Evolutionary conservation across 2,329 filamentous ascomycete species (phyloP).

Genomic region (Epichloe aotearoae): DNA sequence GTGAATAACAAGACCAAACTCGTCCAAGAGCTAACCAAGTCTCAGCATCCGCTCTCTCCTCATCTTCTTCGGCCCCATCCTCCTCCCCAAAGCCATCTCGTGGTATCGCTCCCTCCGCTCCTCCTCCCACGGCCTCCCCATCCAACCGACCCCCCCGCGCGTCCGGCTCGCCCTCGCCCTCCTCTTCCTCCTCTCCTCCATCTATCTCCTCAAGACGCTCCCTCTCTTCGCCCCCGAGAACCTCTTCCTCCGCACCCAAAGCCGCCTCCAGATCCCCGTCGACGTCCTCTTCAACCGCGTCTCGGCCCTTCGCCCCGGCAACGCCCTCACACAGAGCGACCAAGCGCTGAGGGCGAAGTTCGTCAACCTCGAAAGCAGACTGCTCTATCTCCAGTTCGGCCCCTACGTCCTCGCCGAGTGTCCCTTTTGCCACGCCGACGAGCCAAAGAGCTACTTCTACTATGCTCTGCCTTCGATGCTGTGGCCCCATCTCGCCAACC

Average conservation of each 20-base stretch:
- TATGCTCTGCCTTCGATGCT: slow-evolving; percentile 67
- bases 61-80: slow-evolving; percentile 55
- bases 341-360: slow-evolving; percentile 54
- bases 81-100: slow-evolving; percentile 52
- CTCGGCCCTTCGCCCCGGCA: slow-evolving; percentile 34
- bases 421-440: slow-evolving; percentile 67
- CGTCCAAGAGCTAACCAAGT: background rate
- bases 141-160: slow-evolving; percentile 37
- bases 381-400: slow-evolving; percentile 76
- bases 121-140: slow-evolving; percentile 32
- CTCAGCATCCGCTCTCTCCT: slow-evolving; percentile 37
- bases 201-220: slow-evolving; percentile 45
- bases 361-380: slow-evolving; percentile 54
- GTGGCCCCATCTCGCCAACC: slow-evolving; percentile 67
- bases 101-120: slow-evolving; percentile 46
- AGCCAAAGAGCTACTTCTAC: slow-evolving; percentile 58
- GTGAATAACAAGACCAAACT: too few relatives aligned
- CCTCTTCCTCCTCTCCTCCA: slow-evolving; percentile 36
- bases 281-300: slow-evolving; percentile 77
- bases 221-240: slow-evolving; percentile 63
- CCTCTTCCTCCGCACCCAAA: slow-evolving; percentile 64
- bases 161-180: slow-evolving; percentile 46
- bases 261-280: slow-evolving; percentile 72
- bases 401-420: slow-evolving; percentile 61
- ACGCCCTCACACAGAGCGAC: slow-evolving; percentile 44